phyloP scores from a whole-genome alignment of 345 rosid genomes.

The Citrus mangshanensis region DNA sequence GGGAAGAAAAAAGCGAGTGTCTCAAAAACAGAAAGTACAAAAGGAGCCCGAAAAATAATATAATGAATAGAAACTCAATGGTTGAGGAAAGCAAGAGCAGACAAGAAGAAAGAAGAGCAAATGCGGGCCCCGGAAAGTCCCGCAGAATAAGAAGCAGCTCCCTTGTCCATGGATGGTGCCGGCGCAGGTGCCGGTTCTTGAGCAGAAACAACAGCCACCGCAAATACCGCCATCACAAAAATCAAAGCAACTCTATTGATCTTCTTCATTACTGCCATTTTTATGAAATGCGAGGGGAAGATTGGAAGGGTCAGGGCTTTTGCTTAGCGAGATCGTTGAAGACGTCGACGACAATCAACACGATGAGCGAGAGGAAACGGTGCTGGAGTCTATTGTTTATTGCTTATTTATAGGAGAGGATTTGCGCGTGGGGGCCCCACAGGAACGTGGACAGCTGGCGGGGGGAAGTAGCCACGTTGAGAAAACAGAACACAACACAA shows the following conservation, averaged over 20 bases:
- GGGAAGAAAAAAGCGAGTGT: no score
- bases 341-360: not conserved
- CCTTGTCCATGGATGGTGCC: constrained; percentile 25
- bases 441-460: constrained; percentile 23
- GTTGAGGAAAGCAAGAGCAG: constrained; percentile 28
- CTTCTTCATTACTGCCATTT: not conserved
- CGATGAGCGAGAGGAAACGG: not conserved
- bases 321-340: no score
- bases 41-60: no score
- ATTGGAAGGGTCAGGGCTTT: not conserved
- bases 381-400: no score
- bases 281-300: no score
- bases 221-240: not conserved
- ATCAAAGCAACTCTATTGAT: not conserved
- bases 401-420: not conserved
- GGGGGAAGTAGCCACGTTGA: not conserved
- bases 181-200: constrained; percentile 23
- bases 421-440: constrained; percentile 10
- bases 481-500: not conserved
- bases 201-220: constrained; percentile 4
- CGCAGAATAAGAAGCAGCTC: constrained; percentile 32
- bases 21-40: no score
- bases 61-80: not conserved
- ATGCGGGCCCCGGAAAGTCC: constrained; percentile 28
- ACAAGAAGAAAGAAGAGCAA: constrained; percentile 33